Evolutionary conservation across 805 yeast genomes (phyloP).

Genomic region (Ogataea paraovalis): DNA sequence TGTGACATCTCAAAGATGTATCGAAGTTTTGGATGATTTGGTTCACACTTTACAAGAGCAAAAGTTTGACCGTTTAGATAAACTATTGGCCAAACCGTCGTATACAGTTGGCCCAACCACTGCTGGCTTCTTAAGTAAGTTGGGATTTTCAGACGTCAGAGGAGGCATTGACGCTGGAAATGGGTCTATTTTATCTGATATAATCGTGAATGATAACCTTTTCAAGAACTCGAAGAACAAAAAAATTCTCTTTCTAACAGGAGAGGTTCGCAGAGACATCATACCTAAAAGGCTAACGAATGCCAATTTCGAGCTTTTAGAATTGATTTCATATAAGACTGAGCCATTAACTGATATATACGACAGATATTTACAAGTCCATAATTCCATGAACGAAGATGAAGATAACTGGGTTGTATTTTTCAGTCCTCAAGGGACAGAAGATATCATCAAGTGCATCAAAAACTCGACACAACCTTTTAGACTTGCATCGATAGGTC

Average conservation of each 20-base stretch:
- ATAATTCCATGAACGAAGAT: conserved; percentile 26
- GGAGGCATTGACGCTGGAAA: conserved; percentile 83
- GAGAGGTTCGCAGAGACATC: conserved; percentile 77
- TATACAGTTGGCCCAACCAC: conserved; percentile 96
- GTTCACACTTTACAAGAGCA: conserved; percentile 28
- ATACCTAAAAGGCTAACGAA: conserved; percentile 58
- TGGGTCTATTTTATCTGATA: conserved; percentile 64
- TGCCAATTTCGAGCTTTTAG: conserved; percentile 45
- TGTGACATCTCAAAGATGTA: conserved; percentile 89
- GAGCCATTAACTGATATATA: conserved; percentile 44
- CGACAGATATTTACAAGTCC: conserved; percentile 17
- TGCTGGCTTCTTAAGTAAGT: conserved; percentile 44
- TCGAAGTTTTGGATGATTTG: conserved; percentile 62
- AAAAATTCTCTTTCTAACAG: conserved; percentile 70
- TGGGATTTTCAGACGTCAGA: conserved; percentile 64
- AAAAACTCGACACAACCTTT: conserved; percentile 14
- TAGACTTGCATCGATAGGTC: conserved; percentile 82
- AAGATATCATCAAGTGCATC: conserved; percentile 47
- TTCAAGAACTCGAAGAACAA: conserved; percentile 18
- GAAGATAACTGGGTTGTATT: conserved; percentile 67
- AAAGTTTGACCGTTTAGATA: conserved; percentile 12
- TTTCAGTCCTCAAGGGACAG: conserved; percentile 89
- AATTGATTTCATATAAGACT: conserved; percentile 69
- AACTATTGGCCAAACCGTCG: conserved; percentile 47
- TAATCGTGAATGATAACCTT: conserved; percentile 42